Conservation (phyloP, 1,284 basidiomycete genomes). For the Malassezia arunalokei region DNA sequence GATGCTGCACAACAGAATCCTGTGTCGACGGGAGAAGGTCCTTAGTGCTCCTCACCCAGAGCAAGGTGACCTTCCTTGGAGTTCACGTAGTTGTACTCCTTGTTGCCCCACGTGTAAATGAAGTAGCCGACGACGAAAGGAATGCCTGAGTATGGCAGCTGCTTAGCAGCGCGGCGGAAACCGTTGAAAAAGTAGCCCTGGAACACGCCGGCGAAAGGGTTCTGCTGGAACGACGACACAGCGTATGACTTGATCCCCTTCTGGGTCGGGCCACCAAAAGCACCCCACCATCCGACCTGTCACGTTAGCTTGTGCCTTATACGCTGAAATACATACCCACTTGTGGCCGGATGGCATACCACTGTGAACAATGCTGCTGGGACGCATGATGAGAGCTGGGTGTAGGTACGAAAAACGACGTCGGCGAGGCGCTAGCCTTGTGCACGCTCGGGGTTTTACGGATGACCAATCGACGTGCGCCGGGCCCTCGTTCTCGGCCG, state of each 20-base stretch:
- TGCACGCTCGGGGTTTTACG: slow-evolving; percentile 15
- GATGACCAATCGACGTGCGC: slow-evolving; percentile 13
- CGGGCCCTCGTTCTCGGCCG: slow-evolving; percentile 9
- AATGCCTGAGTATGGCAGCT: slow-evolving; percentile 42
- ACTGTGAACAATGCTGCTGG: slow-evolving; percentile 16
- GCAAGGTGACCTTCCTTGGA: slow-evolving; percentile 42
- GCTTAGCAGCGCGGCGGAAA: slow-evolving; percentile 39
- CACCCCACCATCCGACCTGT: slow-evolving; percentile 46
- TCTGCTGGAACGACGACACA: slow-evolving; percentile 42
- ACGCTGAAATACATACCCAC: slow-evolving; percentile 10
- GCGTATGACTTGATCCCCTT: slow-evolving; percentile 40
- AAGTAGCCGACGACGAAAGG: slow-evolving; percentile 40
- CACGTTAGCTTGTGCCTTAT: background rate
- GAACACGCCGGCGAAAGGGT: slow-evolving; percentile 39
- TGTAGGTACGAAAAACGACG: background rate
- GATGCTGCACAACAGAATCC: background rate
- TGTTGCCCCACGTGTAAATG: slow-evolving; percentile 40
- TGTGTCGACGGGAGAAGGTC: background rate
- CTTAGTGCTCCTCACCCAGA: slow-evolving; percentile 4
- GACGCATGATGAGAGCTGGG: slow-evolving; percentile 9
- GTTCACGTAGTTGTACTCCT: slow-evolving; percentile 40
- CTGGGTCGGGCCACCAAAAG: slow-evolving; percentile 41
- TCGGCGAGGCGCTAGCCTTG: background rate
- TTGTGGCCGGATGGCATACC: slow-evolving; percentile 17
- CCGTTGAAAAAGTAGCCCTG: slow-evolving; percentile 41